Percentiles rank a stretch among this genome's conserved stretches.
Evolutionary conservation across 1,284 basidiomycete genomes (phyloP).

Genomic region (Puccinia triticina): DNA sequence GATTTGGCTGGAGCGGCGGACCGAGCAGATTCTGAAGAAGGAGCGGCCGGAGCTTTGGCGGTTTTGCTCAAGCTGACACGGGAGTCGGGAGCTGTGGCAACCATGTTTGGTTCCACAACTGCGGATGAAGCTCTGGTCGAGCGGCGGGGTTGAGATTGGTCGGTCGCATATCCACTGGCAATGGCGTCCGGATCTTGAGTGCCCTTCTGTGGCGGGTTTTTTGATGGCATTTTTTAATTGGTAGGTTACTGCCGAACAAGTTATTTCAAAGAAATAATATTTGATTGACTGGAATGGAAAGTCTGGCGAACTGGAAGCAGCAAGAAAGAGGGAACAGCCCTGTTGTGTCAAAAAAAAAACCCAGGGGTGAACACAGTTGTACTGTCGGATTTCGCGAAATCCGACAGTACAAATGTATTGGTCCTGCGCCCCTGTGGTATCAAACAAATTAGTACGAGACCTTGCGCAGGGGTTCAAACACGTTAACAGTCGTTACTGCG

Average conservation of each 20-base stretch:
- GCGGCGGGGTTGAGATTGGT: constrained; percentile 1
- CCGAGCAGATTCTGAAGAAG: neutral
- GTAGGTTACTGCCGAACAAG: neutral
- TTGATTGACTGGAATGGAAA: too few species aligned
- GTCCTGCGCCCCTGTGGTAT: too few species aligned
- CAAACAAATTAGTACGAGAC: neutral
- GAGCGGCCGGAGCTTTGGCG: neutral
- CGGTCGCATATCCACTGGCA: neutral
- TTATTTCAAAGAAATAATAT: neutral
- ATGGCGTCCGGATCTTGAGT: neutral
- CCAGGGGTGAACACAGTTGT: too few species aligned
- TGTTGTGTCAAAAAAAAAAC: too few species aligned
- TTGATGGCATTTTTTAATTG: neutral
- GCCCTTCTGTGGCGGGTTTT: neutral
- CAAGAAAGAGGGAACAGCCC: too few species aligned
- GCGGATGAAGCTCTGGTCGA: neutral
- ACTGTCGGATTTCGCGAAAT: too few species aligned
- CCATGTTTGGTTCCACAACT: neutral
- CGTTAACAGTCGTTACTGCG: neutral
- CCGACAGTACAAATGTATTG: too few species aligned
- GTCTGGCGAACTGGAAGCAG: too few species aligned
- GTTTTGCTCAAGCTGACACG: neutral
- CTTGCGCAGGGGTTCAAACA: neutral
- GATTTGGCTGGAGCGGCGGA: neutral
- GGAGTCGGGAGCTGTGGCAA: neutral